Base-by-base conservation (phyloP, 164 flowering plant species). In the Malania oleifera region DNA sequence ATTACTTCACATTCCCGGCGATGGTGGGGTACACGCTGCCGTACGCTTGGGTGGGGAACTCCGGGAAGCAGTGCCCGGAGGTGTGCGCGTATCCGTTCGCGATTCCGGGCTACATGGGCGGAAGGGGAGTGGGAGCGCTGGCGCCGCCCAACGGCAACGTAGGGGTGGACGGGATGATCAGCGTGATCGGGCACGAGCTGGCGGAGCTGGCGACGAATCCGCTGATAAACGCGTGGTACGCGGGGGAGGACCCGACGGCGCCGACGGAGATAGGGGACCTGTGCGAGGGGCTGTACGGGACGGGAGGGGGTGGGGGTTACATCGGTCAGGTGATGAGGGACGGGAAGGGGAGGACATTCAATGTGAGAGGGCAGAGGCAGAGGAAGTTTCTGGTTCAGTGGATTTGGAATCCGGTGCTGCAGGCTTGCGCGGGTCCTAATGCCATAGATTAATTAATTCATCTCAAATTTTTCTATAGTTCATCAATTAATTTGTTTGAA, bases 41-140 rank as follows among this genome's bases (percentile, higher is more conserved):
- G 1, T 93, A 89, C 77, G 98, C 98, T 5, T 93, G 98, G 98
- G 72, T 93, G 0, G 98, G 98, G 0, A 79, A 90, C 67, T 86
- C 96, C 5, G 95, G 80, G 1, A 75, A 69, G 61, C 97, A 86
- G 62, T 93, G 98, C 68, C 90, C 97, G n/a, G 86, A 77, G 48
- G 75, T 77, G 34, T 81, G 86, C 57, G 81, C 86, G 1, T 81
- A 79, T 62, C 86, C 90, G 10, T 84, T 82, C 48, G 85, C 87
- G 1, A 52, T 89, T 0, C 98, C 98, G 10, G 76, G 64, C 3
- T 92, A 87, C 76, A 86, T 87, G 89, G 78, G 60, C 15, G 86
- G 86, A 0, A 75, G 81, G 1, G 87, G 86, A 1, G 64, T 75
- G 0, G 67, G 56, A 27, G 74, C 88, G 1, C 66, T 92, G 19